phyloP scores from a whole-genome alignment of 805 yeast species.

The Metahyphopichia silvanorum region DNA sequence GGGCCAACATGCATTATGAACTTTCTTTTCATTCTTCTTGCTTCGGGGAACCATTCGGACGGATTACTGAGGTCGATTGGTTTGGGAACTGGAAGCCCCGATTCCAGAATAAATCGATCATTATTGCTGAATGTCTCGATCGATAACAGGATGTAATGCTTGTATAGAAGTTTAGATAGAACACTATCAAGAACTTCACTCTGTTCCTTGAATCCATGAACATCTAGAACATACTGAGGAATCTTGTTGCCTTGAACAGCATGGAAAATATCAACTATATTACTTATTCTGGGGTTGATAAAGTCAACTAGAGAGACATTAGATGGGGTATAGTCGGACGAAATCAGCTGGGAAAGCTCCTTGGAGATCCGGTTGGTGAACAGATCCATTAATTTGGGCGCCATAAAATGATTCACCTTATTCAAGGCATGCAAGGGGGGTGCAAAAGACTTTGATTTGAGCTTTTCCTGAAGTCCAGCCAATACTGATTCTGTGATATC shows the following conservation, averaged over 20 bases:
- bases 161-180: conserved; percentile 21
- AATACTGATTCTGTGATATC: too few species aligned
- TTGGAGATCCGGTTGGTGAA: neutral
- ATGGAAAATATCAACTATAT: conserved; percentile 16
- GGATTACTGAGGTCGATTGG: conserved; percentile 38
- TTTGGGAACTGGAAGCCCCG: too few species aligned
- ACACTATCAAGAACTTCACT: conserved; percentile 17
- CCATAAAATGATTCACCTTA: too few species aligned
- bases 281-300: conserved; percentile 25
- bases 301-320: conserved; percentile 9
- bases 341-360: too few species aligned
- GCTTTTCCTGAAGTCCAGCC: too few species aligned
- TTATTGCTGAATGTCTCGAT: too few species aligned
- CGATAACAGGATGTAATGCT: conserved; percentile 15
- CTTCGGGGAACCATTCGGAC: conserved; percentile 74
- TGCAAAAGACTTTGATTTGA: too few species aligned
- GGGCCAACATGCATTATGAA: conserved; percentile 96
- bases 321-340: neutral
- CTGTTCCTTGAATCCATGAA: conserved; percentile 13
- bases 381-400: too few species aligned
- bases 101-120: too few species aligned
- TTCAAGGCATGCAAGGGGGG: too few species aligned
- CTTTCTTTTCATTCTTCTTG: conserved; percentile 74
- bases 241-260: too few species aligned
- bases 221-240: conserved; percentile 18